Evolutionary conservation across 1,284 basidiomycete species (phyloP), one percentile per base, ranked within the genome.

Genomic region (Agroathelia rolfsii): DNA sequence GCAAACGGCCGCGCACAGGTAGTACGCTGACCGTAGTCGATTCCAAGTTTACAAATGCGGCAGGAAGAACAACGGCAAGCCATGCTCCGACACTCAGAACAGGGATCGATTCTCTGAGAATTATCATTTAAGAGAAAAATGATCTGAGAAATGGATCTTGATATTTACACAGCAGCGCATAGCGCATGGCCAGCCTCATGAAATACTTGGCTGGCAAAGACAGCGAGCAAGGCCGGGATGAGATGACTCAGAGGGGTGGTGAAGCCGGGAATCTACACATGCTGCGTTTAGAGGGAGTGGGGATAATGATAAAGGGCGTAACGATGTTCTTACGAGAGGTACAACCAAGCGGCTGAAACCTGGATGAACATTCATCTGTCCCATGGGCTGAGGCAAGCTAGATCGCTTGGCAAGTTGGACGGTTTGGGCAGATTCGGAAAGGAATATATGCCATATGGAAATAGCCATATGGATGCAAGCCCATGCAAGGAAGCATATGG

Each of bases 241-340:
- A 80, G 44, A 46, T 85, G 72, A 19, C 54, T 52, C n/a, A 79
- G 45, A 2, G 82, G 83, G 1, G 80, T 69, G 2, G 80, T 86
- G 3, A 84, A 38, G 3, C 83, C 83, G 10, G 83, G 83, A 26
- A 86, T 73, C 81, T 85, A 38, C n/a, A n/a, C n/a, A n/a, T n/a
- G n/a, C n/a, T n/a, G n/a, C n/a, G n/a, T n/a, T n/a, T n/a, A n/a
- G n/a, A n/a, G n/a, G n/a, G n/a, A n/a, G n/a, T n/a, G n/a, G n/a
- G n/a, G n/a, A n/a, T n/a, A n/a, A n/a, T n/a, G n/a, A n/a, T n/a
- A n/a, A n/a, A n/a, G n/a, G n/a, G n/a, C n/a, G n/a, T n/a, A n/a
- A n/a, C n/a, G n/a, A n/a, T n/a, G n/a, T n/a, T n/a, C n/a, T n/a
- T n/a, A n/a, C n/a, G n/a, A n/a, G n/a, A n/a, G n/a, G n/a, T n/a